phyloP scores from a whole-genome alignment of 176 grass and related monocot genomes.

The Juncus inflexus region DNA sequence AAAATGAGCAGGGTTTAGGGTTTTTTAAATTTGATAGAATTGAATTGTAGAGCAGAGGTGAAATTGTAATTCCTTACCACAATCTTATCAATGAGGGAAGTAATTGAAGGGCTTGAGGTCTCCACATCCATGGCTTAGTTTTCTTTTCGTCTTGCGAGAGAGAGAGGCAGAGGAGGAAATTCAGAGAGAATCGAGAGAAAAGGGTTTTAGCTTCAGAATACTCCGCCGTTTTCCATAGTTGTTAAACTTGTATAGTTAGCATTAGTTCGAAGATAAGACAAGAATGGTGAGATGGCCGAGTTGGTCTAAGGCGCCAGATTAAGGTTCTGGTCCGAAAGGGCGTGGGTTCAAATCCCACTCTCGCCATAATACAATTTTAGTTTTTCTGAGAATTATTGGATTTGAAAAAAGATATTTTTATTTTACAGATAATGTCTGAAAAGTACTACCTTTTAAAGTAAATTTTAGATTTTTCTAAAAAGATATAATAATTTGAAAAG shows the following conservation, averaged over 20 bases:
- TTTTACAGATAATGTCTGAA: no score
- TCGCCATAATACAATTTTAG: slow-evolving; percentile 21
- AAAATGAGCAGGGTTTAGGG: neutral
- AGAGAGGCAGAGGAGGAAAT: neutral
- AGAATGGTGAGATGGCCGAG: slow-evolving; percentile 28
- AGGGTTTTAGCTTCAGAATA: no score
- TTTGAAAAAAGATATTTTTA: no score
- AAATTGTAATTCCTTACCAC: slow-evolving; percentile 23
- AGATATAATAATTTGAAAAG: no score
- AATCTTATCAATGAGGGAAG: slow-evolving; percentile 18
- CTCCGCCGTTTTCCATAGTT: no score
- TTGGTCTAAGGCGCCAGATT: slow-evolving; percentile 65
- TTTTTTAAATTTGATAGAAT: neutral
- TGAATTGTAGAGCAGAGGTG: neutral
- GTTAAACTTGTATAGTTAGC: no score
- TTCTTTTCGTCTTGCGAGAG: neutral
- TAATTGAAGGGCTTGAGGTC: neutral
- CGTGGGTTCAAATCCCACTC: slow-evolving; percentile 77
- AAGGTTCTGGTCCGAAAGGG: slow-evolving; percentile 62
- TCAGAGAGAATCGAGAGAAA: neutral
- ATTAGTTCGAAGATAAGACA: no score
- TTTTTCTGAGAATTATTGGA: no score
- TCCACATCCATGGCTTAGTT: slow-evolving; percentile 33
- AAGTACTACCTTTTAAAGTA: no score
- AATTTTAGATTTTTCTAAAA: no score